Evolutionary conservation across 2,329 filamentous ascomycete genomes (phyloP).

Genomic region (Akanthomyces lecanii): DNA sequence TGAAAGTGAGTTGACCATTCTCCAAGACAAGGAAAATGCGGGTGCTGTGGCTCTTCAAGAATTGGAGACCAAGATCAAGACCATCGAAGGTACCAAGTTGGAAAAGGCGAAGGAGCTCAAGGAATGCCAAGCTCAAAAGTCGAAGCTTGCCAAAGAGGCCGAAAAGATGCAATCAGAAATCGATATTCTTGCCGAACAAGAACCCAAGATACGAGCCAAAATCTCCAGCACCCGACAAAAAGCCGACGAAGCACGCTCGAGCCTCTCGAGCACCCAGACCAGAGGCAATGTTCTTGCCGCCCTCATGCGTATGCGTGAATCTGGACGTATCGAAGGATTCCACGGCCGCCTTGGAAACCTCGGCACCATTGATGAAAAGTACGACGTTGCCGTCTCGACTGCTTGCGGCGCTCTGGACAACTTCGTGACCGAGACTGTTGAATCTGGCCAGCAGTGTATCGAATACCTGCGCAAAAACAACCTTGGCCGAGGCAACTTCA

Average conservation of each 20-base stretch:
- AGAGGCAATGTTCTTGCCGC: constrained; percentile 89
- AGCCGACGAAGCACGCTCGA: constrained; percentile 91
- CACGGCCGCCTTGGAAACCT: constrained; percentile 92
- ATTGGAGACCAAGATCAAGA: constrained; percentile 70
- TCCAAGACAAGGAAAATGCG: constrained; percentile 83
- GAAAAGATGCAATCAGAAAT: constrained; percentile 68
- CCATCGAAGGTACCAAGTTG: constrained; percentile 66
- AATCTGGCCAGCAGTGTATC: constrained; percentile 95
- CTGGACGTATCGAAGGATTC: constrained; percentile 94
- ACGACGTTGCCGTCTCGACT: constrained; percentile 97
- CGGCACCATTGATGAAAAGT: constrained; percentile 87
- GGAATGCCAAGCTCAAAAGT: constrained; percentile 68
- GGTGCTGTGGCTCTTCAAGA: constrained; percentile 82
- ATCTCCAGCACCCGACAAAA: constrained; percentile 89
- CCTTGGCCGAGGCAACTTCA: constrained; percentile 93
- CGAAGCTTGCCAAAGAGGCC: constrained; percentile 68
- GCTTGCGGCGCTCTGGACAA: constrained; percentile 90
- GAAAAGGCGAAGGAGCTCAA: constrained; percentile 72
- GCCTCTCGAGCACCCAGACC: constrained; percentile 82
- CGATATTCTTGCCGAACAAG: constrained; percentile 66
- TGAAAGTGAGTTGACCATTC: constrained; percentile 88
- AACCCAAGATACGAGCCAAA: constrained; percentile 76
- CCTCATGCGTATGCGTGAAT: constrained; percentile 91
- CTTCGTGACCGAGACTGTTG: constrained; percentile 93
- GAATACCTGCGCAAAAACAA: constrained; percentile 97